These are phyloP conservation scores for Coniferiporia sulphurascens DNA, from an alignment of 1,284 basidiomycete genomes.

Conservation along the genomic window DNA sequence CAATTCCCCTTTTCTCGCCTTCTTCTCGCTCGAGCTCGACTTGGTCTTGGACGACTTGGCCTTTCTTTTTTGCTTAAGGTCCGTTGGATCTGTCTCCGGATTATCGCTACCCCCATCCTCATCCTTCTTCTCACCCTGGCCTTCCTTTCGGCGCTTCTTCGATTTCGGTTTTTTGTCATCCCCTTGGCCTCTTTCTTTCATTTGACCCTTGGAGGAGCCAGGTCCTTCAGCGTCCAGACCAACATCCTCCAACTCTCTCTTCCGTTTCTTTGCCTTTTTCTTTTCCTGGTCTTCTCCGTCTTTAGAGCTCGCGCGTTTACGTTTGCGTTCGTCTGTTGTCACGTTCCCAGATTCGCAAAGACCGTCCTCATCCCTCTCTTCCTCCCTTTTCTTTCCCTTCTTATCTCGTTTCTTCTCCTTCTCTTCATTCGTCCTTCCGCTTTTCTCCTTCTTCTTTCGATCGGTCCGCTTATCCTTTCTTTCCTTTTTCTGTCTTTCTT, in stretches of 20 bases:
- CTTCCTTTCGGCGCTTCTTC: background rate
- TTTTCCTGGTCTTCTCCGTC: constrained; percentile 9
- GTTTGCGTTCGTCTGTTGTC: background rate
- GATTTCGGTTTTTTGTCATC: background rate
- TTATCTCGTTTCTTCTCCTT: background rate
- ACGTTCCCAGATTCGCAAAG: background rate
- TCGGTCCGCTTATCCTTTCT: constrained; percentile 12
- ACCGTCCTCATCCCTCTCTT: constrained; percentile 12
- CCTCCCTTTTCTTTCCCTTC: constrained; percentile 5
- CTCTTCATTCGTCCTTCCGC: background rate
- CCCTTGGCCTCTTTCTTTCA: background rate
- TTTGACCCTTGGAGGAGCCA: background rate
- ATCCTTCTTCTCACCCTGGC: background rate
- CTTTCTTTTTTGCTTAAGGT: too few species aligned
- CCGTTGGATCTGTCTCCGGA: background rate
- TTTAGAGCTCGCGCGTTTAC: background rate
- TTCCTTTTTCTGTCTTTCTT: constrained; percentile 1
- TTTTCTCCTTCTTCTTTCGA: constrained; percentile 5
- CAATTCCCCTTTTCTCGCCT: background rate
- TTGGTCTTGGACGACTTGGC: background rate
- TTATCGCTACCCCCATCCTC: background rate
- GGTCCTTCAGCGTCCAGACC: background rate
- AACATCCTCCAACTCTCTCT: background rate
- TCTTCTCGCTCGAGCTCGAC: constrained; percentile 1
- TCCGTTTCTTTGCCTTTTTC: constrained; percentile 8